Evolutionary conservation across 768 basidiomycete genomes (phyloP).

Genomic region (Hygrophoropsis aurantiaca): DNA sequence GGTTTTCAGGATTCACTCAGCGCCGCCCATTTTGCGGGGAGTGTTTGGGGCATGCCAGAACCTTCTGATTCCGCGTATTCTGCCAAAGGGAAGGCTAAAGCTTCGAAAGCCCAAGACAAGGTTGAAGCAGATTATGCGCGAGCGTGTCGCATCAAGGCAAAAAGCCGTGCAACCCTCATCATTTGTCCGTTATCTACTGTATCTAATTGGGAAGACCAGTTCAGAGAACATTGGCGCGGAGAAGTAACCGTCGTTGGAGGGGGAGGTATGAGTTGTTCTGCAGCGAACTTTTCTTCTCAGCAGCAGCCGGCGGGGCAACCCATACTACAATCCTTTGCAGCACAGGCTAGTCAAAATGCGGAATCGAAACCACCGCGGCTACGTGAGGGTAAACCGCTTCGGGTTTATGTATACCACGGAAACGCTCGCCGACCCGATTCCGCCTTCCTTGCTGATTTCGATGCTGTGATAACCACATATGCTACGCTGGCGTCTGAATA

Average conservation of each 20-base stretch:
- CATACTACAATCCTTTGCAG: constrained; percentile 36
- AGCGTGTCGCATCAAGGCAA: constrained; percentile 74
- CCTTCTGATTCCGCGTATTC: constrained; percentile 29
- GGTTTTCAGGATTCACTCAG: constrained; percentile 31
- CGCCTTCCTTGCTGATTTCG: constrained; percentile 87
- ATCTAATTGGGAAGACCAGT: constrained; percentile 98
- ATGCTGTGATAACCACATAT: constrained; percentile 97
- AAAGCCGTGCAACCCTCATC: constrained; percentile 90
- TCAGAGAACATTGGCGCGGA: constrained; percentile 95
- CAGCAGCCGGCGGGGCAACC: constrained; percentile 35
- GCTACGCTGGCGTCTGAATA: constrained; percentile 94
- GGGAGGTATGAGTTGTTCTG: constrained; percentile 42
- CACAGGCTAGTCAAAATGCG: constrained; percentile 23
- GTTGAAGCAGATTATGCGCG: constrained; percentile 68
- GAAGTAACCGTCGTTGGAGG: constrained; percentile 84
- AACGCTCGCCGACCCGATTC: constrained; percentile 84
- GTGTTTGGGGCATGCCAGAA: constrained; percentile 85
- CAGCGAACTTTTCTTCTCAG: constrained; percentile 21
- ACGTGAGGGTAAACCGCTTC: constrained; percentile 54
- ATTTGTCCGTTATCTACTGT: constrained; percentile 96
- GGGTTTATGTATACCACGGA: constrained; percentile 96
- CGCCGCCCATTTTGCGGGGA: constrained; percentile 67
- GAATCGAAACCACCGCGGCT: constrained; percentile 34
- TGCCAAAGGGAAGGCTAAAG: constrained; percentile 64
- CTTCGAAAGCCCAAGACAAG: constrained; percentile 66